phyloP scores from a whole-genome alignment of 1,139 yeast species.

The Taphrina wiesneri region DNA sequence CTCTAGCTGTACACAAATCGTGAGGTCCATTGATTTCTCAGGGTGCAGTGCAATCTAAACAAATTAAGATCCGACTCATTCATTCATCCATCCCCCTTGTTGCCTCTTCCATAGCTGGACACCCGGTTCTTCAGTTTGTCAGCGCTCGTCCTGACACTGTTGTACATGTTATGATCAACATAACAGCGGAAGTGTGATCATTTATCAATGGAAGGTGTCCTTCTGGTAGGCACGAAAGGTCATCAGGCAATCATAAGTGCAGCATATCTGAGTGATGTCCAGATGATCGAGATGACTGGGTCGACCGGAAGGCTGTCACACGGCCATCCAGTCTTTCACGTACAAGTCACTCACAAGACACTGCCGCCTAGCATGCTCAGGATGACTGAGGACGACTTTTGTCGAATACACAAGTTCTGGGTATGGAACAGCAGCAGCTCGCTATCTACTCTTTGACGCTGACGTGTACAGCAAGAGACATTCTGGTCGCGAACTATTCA shows the following conservation, averaged over 20 bases:
- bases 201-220: neutral
- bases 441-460: neutral
- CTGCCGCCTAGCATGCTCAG: neutral
- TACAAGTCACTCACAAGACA: neutral
- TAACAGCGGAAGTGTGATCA: too few relatives aligned
- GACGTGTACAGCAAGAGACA: slow-evolving; percentile 1
- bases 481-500: neutral
- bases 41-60: neutral
- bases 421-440: neutral
- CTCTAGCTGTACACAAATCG: too few relatives aligned
- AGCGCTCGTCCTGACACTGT: too few relatives aligned
- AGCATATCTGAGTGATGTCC: neutral
- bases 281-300: slow-evolving; percentile 8
- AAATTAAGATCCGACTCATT: neutral
- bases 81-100: too few relatives aligned
- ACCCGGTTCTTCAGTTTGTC: too few relatives aligned
- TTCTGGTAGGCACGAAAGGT: neutral
- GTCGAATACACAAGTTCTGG: neutral
- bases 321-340: neutral
- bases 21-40: neutral
- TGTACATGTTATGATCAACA: too few relatives aligned
- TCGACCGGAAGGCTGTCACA: neutral
- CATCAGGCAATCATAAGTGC: neutral
- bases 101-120: too few relatives aligned
- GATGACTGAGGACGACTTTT: slow-evolving; percentile 3